These are phyloP conservation scores for Suillus occidentalis DNA, from an alignment of 768 basidiomycete species.

Conservation along the genomic window DNA sequence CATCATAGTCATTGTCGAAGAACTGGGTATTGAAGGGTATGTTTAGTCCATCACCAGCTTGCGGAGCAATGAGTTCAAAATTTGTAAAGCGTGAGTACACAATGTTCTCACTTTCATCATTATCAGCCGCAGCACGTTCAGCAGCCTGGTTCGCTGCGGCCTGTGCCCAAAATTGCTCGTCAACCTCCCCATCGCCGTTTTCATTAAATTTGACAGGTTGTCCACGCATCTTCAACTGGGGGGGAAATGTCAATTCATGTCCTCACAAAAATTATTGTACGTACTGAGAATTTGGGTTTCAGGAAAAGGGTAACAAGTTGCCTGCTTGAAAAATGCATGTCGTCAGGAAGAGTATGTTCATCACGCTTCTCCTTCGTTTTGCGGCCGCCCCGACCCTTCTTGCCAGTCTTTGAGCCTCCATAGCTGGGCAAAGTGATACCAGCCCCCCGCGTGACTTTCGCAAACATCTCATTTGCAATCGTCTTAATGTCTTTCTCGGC, in stretches of 20 bases:
- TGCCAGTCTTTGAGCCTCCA: constrained; percentile 27
- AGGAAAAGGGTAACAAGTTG: constrained; percentile 91
- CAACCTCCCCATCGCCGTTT: constrained; percentile 82
- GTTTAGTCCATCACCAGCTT: constrained; percentile 46
- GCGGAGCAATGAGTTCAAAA: constrained; percentile 24
- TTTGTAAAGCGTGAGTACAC: background rate
- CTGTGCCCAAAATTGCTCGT: constrained; percentile 97
- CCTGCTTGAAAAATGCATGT: constrained; percentile 94
- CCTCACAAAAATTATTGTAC: constrained; percentile 28
- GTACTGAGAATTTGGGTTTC: constrained; percentile 92
- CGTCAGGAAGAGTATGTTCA: constrained; percentile 85
- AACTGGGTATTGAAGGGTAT: constrained; percentile 94
- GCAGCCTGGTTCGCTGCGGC: constrained; percentile 84
- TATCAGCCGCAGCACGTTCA: constrained; percentile 49
- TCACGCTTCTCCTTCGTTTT: constrained; percentile 62
- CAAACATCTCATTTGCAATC: constrained; percentile 71
- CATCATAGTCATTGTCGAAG: constrained; percentile 91
- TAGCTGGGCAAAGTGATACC: constrained; percentile 68
- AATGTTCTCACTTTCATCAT: constrained; percentile 58
- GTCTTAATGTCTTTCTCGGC: constrained; percentile 60
- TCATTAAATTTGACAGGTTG: constrained; percentile 55
- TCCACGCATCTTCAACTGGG: constrained; percentile 87
- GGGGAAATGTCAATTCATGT: constrained; percentile 10
- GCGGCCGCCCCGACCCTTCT: constrained; percentile 45
- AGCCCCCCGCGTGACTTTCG: constrained; percentile 67